These are phyloP conservation scores for Neurospora pannonica DNA, from an alignment of 495 filamentous ascomycete species.

Conservation along the genomic window DNA sequence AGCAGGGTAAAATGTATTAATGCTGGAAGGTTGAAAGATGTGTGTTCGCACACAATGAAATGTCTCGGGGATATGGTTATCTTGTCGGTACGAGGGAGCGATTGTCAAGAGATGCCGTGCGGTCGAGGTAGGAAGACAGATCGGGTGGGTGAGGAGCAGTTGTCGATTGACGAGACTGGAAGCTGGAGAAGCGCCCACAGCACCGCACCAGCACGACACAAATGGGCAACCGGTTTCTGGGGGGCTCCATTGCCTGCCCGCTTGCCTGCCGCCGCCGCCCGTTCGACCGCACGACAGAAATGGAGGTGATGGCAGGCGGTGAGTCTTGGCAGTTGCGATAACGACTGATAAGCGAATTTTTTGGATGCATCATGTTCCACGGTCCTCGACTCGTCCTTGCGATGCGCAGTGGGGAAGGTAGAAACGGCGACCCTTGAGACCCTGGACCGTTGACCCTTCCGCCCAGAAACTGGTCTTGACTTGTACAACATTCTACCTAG, in stretches of 20 bases:
- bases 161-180: conserved; percentile 11
- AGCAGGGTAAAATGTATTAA: background rate
- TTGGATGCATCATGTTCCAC: conserved; percentile 7
- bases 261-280: conserved; percentile 7
- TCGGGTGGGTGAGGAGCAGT: conserved; percentile 2
- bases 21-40: background rate
- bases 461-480: background rate
- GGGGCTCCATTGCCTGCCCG: conserved; percentile 15
- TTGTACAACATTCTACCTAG: background rate
- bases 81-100: conserved; percentile 1
- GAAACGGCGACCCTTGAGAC: background rate
- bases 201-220: conserved; percentile 11
- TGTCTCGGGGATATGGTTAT: background rate
- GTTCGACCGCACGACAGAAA: background rate
- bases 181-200: conserved; percentile 13
- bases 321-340: conserved; percentile 19
- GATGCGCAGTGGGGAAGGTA: background rate
- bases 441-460: background rate
- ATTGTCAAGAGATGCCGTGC: conserved; percentile 6
- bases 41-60: background rate
- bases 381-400: background rate
- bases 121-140: background rate
- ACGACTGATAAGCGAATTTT: conserved; percentile 27
- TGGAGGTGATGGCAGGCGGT: conserved; percentile 12
- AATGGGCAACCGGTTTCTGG: conserved; percentile 9